These are phyloP conservation scores for Backusella mclennaniae DNA, from an alignment of 192 early-diverging fungal genomes.

Conservation along the genomic window DNA sequence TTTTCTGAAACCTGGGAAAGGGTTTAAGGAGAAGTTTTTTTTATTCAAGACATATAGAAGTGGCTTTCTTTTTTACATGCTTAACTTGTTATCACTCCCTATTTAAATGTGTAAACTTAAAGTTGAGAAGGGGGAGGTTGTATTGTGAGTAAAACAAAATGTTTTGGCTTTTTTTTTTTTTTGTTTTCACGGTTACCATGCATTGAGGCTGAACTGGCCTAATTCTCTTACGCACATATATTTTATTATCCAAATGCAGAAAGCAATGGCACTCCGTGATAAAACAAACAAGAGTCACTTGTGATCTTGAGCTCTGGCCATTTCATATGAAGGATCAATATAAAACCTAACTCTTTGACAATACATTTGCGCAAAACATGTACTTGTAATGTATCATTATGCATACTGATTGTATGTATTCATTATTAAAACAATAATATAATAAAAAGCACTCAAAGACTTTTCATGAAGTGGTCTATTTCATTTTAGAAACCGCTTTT, in stretches of 20 bases:
- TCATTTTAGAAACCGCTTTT: not conserved
- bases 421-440: not conserved
- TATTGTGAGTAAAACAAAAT: too few species aligned
- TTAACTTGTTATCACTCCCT: not conserved
- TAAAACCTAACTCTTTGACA: too few species aligned
- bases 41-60: not conserved
- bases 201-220: not conserved
- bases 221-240: not conserved
- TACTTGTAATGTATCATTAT: not conserved
- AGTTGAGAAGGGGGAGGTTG: too few species aligned
- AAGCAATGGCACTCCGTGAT: not conserved
- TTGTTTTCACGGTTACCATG: not conserved
- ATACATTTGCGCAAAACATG: too few species aligned
- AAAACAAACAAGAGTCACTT: not conserved
- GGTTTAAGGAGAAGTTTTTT: not conserved
- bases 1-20: not conserved
- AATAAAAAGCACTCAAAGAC: not conserved
- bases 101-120: not conserved
- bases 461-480: not conserved
- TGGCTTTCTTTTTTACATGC: not conserved
- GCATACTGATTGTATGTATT: not conserved
- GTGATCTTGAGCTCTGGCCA: not conserved
- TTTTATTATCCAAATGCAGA: not conserved
- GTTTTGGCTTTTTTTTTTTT: not conserved
- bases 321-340: not conserved